A percentile compares a stretch with the other conserved stretches of the same genome.
Conservation (phyloP, 2,329 filamentous ascomycete species). For the Geosmithia flava region DNA sequence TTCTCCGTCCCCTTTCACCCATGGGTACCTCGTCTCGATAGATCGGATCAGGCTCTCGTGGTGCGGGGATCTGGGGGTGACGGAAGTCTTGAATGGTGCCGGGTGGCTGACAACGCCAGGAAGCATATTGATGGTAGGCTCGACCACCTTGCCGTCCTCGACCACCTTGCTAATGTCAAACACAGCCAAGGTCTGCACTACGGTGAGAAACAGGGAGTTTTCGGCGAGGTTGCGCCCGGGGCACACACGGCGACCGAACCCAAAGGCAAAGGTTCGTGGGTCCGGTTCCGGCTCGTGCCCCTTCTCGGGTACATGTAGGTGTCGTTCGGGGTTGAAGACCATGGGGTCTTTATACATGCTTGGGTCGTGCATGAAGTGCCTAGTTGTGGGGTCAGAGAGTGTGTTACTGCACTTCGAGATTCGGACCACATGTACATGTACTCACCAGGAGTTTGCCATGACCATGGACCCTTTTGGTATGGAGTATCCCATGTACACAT, state of each 20-base stretch:
- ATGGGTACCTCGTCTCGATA: conserved; percentile 4
- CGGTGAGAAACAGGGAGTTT: conserved; percentile 6
- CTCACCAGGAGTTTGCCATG: conserved; percentile 10
- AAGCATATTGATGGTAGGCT: neutral
- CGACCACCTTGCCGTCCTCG: conserved; percentile 12
- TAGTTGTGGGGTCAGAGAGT: conserved; percentile 4
- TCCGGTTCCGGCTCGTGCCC: conserved; percentile 4
- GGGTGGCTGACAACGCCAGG: conserved; percentile 7
- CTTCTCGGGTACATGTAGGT: conserved; percentile 3
- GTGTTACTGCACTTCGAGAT: conserved; percentile 5
- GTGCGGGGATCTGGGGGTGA: conserved; percentile 4
- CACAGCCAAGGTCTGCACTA: conserved; percentile 23
- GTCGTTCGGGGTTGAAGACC: conserved; percentile 20
- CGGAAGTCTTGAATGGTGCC: conserved; percentile 1
- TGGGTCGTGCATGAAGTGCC: conserved; percentile 47
- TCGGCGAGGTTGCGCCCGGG: conserved; percentile 9
- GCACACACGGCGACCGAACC: conserved; percentile 9
- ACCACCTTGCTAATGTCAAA: conserved; percentile 25
- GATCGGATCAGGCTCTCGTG: conserved; percentile 6
- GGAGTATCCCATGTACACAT: conserved; percentile 9
- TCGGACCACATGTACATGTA: conserved; percentile 10
- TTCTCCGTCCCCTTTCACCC: conserved; percentile 4
- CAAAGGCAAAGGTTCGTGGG: conserved; percentile 6
- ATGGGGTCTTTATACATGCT: conserved; percentile 42
- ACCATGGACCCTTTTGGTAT: conserved; percentile 15